A percentile compares a stretch with the other conserved stretches of the same genome.
Conservation (phyloP, 306 rosid species). For the Lupinus albus region DNA sequence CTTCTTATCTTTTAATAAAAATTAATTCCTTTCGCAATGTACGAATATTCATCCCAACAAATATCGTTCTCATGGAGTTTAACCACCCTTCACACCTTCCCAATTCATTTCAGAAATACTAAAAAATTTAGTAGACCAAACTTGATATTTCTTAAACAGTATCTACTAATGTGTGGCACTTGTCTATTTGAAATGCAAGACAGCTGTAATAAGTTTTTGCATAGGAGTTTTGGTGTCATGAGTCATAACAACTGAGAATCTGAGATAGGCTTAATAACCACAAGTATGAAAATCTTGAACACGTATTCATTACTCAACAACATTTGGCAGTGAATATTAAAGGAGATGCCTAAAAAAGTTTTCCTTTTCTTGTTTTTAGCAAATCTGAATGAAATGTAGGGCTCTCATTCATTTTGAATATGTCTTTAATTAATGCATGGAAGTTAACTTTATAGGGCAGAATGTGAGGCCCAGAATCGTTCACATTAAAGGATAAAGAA, state of each 20-base stretch:
- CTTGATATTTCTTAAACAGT: no score
- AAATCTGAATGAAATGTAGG: slow-evolving; percentile 5
- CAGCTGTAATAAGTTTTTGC: slow-evolving; percentile 15
- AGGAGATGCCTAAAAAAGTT: slow-evolving; percentile 28
- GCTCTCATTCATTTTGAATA: slow-evolving; percentile 16
- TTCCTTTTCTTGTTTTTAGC: slow-evolving; percentile 7
- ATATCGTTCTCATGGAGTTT: no score
- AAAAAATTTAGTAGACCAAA: no score
- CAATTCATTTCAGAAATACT: no score
- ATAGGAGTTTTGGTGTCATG: slow-evolving; percentile 12
- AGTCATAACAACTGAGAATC: not conserved
- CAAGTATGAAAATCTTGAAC: not conserved
- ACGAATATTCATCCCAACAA: no score
- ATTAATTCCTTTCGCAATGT: no score
- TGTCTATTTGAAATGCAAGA: not conserved
- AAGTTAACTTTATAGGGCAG: not conserved
- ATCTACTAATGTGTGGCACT: no score
- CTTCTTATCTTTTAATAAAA: no score
- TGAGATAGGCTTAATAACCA: not conserved
- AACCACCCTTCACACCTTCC: no score
- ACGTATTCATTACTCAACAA: slow-evolving; percentile 14
- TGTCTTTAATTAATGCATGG: not conserved
- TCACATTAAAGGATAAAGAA: not conserved
- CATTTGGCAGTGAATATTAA: slow-evolving; percentile 35
- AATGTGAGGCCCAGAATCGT: slow-evolving; percentile 20